Evolutionary conservation across 768 basidiomycete genomes (phyloP), one percentile per base, ranked within the genome.

Genomic region (Agaricus sinodeliciosus): DNA sequence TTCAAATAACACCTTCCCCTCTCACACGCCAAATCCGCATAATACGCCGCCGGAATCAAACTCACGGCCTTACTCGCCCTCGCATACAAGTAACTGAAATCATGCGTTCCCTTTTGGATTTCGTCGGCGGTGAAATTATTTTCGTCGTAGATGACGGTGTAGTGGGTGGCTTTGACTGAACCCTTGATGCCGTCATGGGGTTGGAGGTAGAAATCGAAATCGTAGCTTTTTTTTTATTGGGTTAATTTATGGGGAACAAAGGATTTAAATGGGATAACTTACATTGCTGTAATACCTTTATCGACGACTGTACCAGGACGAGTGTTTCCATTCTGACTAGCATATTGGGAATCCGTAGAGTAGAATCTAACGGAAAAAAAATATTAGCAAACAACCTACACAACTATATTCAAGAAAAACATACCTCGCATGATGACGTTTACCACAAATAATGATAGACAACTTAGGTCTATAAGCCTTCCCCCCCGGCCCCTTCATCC

Each of bases 1-100:
- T 90, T 87, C 37, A 92, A 58, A 60, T 90, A 92, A 61, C 75
- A 85, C 35, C 89, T 69, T 0, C 85, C 90, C 9, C 90, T 72
- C 66, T 92, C 89, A 63, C 88, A 90, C 1, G 87, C 90, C 47
- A 91, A 67, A 66, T 91, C 88, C 6, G 87, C 85, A 59, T 89
- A 90, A 62, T 89, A 89, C 0, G 88, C 88, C 0, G 88, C 77
- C 0, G 90, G 88, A 9, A 90, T 75, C 19, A 92, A 70, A 62
- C 86, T 89, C 27, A 94, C 91, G 0, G 89, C 85, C 59, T 87
- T 85, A 3, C 89, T 94, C 0, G 90, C 89, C 3, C 90, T 79
- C 0, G 85, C 89, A 58, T 88, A 94, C 12, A 88, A 71, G 61
- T 90, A 91, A 59, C 81, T 82, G 12, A 74, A 67, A 49, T 80